Percentiles rank a stretch among this genome's conserved stretches.
Evolutionary conservation across 169 alveolate species (phyloP).

Genomic region (Plasmodium falciparum): DNA sequence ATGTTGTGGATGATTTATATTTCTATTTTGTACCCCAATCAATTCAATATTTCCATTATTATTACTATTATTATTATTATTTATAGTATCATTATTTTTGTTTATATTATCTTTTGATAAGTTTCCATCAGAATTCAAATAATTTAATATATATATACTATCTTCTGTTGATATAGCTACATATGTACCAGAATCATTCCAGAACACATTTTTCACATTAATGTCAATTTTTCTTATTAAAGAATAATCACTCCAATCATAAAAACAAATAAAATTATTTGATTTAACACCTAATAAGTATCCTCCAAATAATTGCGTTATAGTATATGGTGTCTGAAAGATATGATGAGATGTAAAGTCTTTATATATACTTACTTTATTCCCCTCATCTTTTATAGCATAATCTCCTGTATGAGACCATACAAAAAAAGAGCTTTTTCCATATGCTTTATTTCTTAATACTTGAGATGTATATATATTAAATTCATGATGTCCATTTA

Average conservation of each 20-base stretch:
- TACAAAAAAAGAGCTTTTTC: constrained; percentile 94
- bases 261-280: constrained; percentile 93
- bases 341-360: constrained; percentile 89
- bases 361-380: constrained; percentile 87
- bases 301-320: constrained; percentile 94
- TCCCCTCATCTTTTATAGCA: constrained; percentile 94
- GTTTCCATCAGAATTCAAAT: constrained; percentile 37
- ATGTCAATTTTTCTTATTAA: constrained; percentile 65
- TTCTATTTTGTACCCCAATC: constrained; percentile 15
- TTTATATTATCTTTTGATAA: not conserved
- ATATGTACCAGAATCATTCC: constrained; percentile 81
- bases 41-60: not conserved
- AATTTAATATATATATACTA: constrained; percentile 79
- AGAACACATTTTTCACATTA: constrained; percentile 80
- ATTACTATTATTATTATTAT: not conserved
- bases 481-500: constrained; percentile 98
- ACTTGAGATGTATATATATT: constrained; percentile 94
- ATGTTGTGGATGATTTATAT: not conserved
- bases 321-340: constrained; percentile 89
- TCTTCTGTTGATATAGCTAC: constrained; percentile 82
- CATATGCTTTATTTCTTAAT: constrained; percentile 93
- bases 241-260: constrained; percentile 93
- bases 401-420: constrained; percentile 96
- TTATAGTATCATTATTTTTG: not conserved
- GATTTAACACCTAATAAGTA: constrained; percentile 90